Percentiles rank a stretch among this genome's conserved stretches.
These are phyloP conservation scores for Aegilops sharonensis DNA, from an alignment of 176 grass and related monocot species.

Conservation along the genomic window DNA sequence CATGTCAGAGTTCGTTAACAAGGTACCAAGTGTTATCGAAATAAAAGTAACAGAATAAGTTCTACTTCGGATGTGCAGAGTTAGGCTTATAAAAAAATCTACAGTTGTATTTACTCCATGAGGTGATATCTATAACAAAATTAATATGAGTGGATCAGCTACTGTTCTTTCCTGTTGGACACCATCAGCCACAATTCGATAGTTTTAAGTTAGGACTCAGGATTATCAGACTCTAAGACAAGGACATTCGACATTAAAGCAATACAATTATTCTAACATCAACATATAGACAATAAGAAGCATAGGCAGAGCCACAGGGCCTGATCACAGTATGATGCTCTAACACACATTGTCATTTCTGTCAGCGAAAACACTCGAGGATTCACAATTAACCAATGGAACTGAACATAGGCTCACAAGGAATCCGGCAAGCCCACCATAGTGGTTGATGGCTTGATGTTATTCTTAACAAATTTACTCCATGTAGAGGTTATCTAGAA, in stretches of 20 bases:
- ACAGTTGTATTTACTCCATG: background rate
- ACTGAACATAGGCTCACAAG: slow-evolving; percentile 32
- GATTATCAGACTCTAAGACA: background rate
- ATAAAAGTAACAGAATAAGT: background rate
- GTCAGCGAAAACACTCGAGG: background rate
- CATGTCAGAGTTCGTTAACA: background rate
- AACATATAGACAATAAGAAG: background rate
- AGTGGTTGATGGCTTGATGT: slow-evolving; percentile 87
- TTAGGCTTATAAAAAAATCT: background rate
- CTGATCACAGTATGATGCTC: background rate
- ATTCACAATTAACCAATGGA: background rate
- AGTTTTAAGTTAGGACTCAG: background rate
- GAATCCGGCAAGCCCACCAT: slow-evolving; percentile 66
- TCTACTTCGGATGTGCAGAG: background rate
- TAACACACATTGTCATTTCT: background rate
- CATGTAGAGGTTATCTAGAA: background rate
- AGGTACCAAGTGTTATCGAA: background rate
- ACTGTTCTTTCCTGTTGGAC: background rate
- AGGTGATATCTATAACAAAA: background rate
- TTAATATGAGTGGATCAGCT: background rate
- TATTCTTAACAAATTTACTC: slow-evolving; percentile 58
- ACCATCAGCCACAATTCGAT: background rate
- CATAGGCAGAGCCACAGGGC: background rate
- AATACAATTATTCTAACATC: background rate
- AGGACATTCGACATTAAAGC: background rate